Percentiles rank a stretch among this genome's conserved stretches.
These are phyloP conservation scores for Neofusicoccum kwambonambiense DNA, from an alignment of 2,329 filamentous ascomycete genomes.

Conservation along the genomic window DNA sequence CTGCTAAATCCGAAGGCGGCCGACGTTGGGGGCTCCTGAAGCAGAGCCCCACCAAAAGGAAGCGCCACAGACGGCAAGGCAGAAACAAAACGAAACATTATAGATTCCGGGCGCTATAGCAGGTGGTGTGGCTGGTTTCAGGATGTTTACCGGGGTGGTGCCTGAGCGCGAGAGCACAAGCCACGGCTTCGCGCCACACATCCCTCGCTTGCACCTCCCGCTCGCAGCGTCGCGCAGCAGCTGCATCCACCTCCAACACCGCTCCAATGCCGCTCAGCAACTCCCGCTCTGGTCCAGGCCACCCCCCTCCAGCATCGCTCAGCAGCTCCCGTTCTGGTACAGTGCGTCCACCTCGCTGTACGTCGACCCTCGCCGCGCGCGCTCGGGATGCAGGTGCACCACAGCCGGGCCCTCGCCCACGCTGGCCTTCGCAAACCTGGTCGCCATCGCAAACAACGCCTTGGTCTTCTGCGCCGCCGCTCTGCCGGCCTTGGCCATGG, in stretches of 20 bases:
- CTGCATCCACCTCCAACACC: conserved; percentile 6
- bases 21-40: not conserved
- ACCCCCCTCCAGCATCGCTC: not conserved
- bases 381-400: conserved; percentile 15
- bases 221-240: not conserved
- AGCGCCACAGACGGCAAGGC: not conserved
- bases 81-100: not conserved
- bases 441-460: conserved; percentile 2
- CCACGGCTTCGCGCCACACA: too few relatives aligned
- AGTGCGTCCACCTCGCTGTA: conserved; percentile 17
- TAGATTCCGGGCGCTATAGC: not conserved
- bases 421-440: conserved; percentile 14
- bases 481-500: not conserved
- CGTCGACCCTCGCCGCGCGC: conserved; percentile 1
- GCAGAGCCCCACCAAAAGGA: not conserved
- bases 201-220: too few relatives aligned
- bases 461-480: conserved; percentile 3
- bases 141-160: not conserved
- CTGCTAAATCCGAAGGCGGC: not conserved
- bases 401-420: conserved; percentile 16
- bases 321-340: conserved; percentile 16
- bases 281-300: conserved; percentile 11
- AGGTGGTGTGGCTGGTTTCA: not conserved
- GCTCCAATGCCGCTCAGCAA: not conserved
- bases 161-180: not conserved